Percentiles rank a stretch among this genome's conserved stretches.
Evolutionary conservation across 805 yeast species (phyloP).

Genomic region (Maudiozyma bulderi): DNA sequence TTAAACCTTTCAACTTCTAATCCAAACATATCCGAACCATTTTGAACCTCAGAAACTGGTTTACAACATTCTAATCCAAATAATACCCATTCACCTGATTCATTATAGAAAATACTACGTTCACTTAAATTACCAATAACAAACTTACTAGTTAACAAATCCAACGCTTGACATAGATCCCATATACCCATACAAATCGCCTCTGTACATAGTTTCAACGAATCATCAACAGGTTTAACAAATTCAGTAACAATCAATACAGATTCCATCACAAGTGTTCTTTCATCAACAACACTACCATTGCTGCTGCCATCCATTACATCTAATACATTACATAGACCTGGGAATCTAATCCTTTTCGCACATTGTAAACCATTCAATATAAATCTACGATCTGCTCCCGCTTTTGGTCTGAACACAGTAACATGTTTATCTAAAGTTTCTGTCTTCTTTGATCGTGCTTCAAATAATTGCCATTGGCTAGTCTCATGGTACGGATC

Average conservation of each 20-base stretch:
- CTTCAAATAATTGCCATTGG: conserved; percentile 21
- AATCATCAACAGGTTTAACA: conserved; percentile 5
- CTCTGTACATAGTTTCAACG: conserved; percentile 6
- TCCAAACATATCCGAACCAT: background rate
- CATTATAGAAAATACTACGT: conserved; percentile 54
- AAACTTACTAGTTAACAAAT: conserved; percentile 25
- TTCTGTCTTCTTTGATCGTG: conserved; percentile 18
- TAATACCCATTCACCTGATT: conserved; percentile 71
- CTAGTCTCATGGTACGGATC: conserved; percentile 15
- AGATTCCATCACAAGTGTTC: background rate
- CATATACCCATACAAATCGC: conserved; percentile 19
- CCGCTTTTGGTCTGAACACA: conserved; percentile 14
- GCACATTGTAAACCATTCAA: background rate
- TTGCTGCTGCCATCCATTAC: background rate
- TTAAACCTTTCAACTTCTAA: background rate
- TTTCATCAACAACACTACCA: background rate
- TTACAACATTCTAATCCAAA: conserved; percentile 63
- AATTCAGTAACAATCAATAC: conserved; percentile 2
- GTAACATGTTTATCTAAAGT: conserved; percentile 8
- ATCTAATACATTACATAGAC: background rate
- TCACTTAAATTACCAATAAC: conserved; percentile 55
- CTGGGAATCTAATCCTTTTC: conserved; percentile 1
- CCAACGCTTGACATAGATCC: conserved; percentile 20
- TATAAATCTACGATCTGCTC: background rate
- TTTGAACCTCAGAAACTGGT: background rate